A percentile compares a stretch with the other conserved stretches of the same genome.
These are phyloP conservation scores for Clonostachys sp. DNA, from an alignment of 2,329 filamentous ascomycete species.

Conservation along the genomic window DNA sequence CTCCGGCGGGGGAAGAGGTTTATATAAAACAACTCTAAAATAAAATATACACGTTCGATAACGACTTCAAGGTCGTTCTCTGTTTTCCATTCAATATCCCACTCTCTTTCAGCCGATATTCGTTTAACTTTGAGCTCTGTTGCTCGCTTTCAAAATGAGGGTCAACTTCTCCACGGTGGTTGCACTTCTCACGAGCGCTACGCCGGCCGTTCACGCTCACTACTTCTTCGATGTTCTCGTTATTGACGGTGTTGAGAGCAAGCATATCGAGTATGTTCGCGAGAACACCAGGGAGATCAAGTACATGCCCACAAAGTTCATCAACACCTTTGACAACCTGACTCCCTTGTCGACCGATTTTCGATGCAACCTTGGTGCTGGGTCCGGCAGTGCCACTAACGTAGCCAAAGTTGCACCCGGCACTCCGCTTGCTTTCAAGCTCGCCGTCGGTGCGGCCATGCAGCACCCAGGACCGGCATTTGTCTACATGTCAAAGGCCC, in stretches of 20 bases:
- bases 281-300: constrained; percentile 20
- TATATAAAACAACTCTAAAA: too few relatives aligned
- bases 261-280: constrained; percentile 42
- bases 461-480: constrained; percentile 24
- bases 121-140: too few relatives aligned
- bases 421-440: constrained; percentile 26
- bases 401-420: constrained; percentile 24
- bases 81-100: too few relatives aligned
- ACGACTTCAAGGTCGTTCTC: too few relatives aligned
- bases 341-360: constrained; percentile 19
- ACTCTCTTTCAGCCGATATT: too few relatives aligned
- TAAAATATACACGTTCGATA: too few relatives aligned
- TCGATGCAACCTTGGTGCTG: constrained; percentile 24
- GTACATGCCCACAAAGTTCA: constrained; percentile 9
- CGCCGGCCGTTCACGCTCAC: constrained; percentile 13
- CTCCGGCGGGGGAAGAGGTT: too few relatives aligned
- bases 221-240: constrained; percentile 15
- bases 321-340: constrained; percentile 22
- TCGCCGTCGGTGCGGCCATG: constrained; percentile 19
- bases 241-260: constrained; percentile 28
- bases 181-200: constrained; percentile 1
- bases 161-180: not conserved
- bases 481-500: constrained; percentile 22
- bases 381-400: constrained; percentile 13
- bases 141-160: too few relatives aligned